A percentile compares a stretch with the other conserved stretches of the same genome.
Evolutionary conservation across 306 rosid genomes (phyloP).

Genomic region (Gillenia trifoliata): DNA sequence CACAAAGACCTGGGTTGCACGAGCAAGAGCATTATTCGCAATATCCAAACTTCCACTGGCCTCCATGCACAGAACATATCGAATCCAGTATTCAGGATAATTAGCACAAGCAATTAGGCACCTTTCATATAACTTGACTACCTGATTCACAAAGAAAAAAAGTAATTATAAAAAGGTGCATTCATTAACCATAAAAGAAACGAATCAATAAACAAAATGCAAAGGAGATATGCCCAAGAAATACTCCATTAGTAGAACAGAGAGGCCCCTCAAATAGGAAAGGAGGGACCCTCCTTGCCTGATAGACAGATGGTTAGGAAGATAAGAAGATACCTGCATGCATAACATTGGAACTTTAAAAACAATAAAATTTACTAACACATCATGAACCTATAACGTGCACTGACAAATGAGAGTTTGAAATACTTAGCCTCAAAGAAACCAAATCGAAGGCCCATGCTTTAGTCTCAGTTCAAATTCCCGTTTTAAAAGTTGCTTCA

Average conservation of each 20-base stretch:
- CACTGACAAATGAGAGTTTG: constrained; percentile 91
- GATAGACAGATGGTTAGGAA: constrained; percentile 89
- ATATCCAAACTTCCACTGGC: constrained; percentile 71
- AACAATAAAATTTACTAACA: constrained; percentile 52
- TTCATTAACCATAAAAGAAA: constrained; percentile 10
- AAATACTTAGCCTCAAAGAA: constrained; percentile 99
- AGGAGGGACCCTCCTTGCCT: constrained; percentile 99
- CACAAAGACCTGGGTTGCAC: constrained; percentile 95
- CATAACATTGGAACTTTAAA: constrained; percentile 98
- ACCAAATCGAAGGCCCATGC: constrained; percentile 98
- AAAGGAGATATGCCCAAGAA: constrained; percentile 69
- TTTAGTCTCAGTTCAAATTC: constrained; percentile 99
- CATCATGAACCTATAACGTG: constrained; percentile 87
- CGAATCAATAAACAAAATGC: constrained; percentile 44
- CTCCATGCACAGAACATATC: constrained; percentile 81
- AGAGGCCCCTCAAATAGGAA: constrained; percentile 98
- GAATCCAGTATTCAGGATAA: constrained; percentile 94
- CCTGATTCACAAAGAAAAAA: constrained; percentile 43
- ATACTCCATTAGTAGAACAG: constrained; percentile 88
- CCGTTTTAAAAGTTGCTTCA: constrained; percentile 92
- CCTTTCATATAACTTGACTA: constrained; percentile 92
- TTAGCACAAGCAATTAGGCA: constrained; percentile 97
- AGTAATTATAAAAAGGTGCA: neutral
- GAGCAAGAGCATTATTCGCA: constrained; percentile 89
- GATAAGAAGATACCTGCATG: constrained; percentile 96